A percentile compares a stretch with the other conserved stretches of the same genome.
Evolutionary conservation across 257 asterid genomes (phyloP).

Genomic region (Solanum lycopersicoides): DNA sequence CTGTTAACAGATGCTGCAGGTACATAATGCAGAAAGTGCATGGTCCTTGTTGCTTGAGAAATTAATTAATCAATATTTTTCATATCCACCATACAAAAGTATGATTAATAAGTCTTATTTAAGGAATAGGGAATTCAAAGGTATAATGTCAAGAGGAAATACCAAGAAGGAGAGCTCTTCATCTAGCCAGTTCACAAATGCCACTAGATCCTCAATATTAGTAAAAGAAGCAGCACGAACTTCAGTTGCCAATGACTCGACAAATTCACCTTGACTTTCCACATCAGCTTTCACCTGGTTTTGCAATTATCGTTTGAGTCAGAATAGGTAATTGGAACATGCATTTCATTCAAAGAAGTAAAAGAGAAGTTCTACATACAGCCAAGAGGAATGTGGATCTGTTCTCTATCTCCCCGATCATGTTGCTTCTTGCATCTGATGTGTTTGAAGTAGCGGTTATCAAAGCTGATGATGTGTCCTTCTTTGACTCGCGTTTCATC

Average conservation of each 20-base stretch:
- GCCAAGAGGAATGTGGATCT: slow-evolving; percentile 86
- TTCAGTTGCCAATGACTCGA: slow-evolving; percentile 82
- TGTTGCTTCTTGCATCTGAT: slow-evolving; percentile 76
- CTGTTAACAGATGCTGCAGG: not conserved
- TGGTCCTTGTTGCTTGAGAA: not conserved
- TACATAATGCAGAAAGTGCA: not conserved
- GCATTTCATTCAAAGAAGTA: not conserved
- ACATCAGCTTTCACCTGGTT: slow-evolving; percentile 96
- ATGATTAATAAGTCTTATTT: not conserved
- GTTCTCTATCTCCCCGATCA: slow-evolving; percentile 97
- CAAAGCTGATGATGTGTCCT: slow-evolving; percentile 51
- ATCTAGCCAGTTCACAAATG: slow-evolving; percentile 93
- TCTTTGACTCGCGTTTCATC: slow-evolving; percentile 94
- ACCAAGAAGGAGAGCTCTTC: slow-evolving; percentile 92
- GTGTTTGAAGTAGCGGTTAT: slow-evolving; percentile 50
- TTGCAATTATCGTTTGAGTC: slow-evolving; percentile 3
- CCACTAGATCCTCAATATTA: slow-evolving; percentile 62
- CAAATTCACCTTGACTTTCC: slow-evolving; percentile 94
- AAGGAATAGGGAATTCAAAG: not conserved
- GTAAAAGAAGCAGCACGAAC: slow-evolving; percentile 72
- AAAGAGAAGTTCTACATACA: slow-evolving; percentile 34
- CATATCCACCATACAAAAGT: not conserved
- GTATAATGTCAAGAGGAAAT: slow-evolving; percentile 6
- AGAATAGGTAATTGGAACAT: slow-evolving; percentile 1
- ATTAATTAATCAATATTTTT: not conserved